phyloP scores from a whole-genome alignment of 208 protist genomes.

The Borovskyia barvae region DNA sequence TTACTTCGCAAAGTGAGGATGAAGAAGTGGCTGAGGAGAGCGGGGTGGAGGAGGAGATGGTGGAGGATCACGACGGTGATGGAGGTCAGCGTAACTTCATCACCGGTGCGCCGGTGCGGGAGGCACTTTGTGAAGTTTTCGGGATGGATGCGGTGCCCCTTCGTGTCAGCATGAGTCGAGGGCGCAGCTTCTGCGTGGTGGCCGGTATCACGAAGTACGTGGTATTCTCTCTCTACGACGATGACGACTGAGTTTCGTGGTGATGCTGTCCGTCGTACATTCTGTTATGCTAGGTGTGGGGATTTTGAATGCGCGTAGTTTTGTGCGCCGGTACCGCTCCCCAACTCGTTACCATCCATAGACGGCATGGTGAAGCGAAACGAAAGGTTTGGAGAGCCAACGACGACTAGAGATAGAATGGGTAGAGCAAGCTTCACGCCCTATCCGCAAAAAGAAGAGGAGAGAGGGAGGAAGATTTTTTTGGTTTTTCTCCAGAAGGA shows the following conservation, averaged over 20 bases:
- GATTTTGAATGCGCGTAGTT: too few relatives aligned
- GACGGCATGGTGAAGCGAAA: too few relatives aligned
- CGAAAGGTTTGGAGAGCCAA: too few relatives aligned
- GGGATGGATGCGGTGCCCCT: constrained; percentile 43
- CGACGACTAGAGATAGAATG: too few relatives aligned
- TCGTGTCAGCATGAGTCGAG: constrained; percentile 51
- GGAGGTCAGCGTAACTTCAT: too few relatives aligned
- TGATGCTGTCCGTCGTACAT: too few relatives aligned
- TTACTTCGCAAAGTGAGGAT: constrained; percentile 27
- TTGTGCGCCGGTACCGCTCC: too few relatives aligned
- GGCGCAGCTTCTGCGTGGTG: constrained; percentile 68
- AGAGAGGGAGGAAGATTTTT: neutral
- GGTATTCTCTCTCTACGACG: constrained; percentile 69
- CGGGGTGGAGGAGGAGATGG: neutral
- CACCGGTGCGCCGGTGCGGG: neutral
- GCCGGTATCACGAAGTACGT: constrained; percentile 57
- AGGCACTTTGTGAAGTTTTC: constrained; percentile 35
- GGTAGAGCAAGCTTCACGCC: too few relatives aligned
- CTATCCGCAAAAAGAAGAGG: constrained; percentile 3
- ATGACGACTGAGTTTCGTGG: constrained; percentile 17
- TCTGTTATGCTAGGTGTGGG: neutral
- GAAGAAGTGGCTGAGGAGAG: constrained; percentile 8
- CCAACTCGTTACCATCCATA: too few relatives aligned
- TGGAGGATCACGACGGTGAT: neutral
- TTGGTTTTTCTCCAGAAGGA: neutral